These are phyloP conservation scores for Alternaria viburni DNA, from an alignment of 2,329 filamentous ascomycete species.

Conservation along the genomic window DNA sequence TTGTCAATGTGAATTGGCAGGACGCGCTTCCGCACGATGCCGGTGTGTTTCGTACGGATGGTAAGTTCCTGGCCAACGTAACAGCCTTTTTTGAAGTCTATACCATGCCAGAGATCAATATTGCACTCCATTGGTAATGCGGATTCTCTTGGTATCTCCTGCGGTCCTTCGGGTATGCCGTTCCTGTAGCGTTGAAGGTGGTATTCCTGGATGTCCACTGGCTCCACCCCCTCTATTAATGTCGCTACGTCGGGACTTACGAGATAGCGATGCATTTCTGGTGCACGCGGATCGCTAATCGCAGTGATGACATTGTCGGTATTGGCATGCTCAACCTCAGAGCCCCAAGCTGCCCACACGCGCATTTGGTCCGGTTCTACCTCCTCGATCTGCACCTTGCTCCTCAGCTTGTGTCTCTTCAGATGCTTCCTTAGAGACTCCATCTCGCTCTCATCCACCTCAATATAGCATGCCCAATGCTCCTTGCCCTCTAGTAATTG, in stretches of 20 bases:
- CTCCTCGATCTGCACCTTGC: conserved; percentile 72
- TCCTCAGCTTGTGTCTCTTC: conserved; percentile 82
- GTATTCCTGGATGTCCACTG: conserved; percentile 61
- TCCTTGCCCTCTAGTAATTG: conserved; percentile 27
- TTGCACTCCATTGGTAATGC: conserved; percentile 89
- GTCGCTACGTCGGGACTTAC: background rate
- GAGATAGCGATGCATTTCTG: conserved; percentile 14
- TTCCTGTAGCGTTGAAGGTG: conserved; percentile 76
- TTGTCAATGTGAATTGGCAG: conserved; percentile 78
- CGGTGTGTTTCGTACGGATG: conserved; percentile 91
- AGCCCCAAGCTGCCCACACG: conserved; percentile 78
- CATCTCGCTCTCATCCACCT: conserved; percentile 76
- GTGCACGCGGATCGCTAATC: conserved; percentile 33
- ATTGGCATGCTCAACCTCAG: conserved; percentile 9
- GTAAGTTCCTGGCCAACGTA: conserved; percentile 97
- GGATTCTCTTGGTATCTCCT: conserved; percentile 73
- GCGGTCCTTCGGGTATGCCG: conserved; percentile 84
- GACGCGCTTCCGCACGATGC: conserved; percentile 89
- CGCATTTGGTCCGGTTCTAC: conserved; percentile 69
- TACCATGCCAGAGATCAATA: conserved; percentile 81
- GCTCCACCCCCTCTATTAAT: conserved; percentile 5
- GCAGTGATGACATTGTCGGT: conserved; percentile 11
- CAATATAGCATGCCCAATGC: conserved; percentile 73
- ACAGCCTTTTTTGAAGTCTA: conserved; percentile 95
- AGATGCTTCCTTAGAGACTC: conserved; percentile 72